These are phyloP conservation scores for Kuraishia cidri DNA, from an alignment of 805 yeast genomes.

Conservation along the genomic window DNA sequence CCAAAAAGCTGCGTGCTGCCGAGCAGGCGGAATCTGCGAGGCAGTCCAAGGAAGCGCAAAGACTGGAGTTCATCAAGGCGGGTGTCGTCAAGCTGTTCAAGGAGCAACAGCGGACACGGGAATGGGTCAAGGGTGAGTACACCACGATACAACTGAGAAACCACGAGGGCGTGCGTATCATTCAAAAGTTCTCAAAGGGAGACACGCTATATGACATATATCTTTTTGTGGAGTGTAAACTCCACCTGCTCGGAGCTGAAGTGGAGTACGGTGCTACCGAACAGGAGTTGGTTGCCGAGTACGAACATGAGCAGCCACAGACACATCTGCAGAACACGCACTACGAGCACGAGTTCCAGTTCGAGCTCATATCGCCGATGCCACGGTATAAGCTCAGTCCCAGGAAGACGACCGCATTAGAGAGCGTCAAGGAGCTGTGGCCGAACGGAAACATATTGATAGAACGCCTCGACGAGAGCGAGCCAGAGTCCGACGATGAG, in stretches of 20 bases:
- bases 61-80: conserved; percentile 12
- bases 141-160: conserved; percentile 43
- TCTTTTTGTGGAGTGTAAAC: conserved; percentile 34
- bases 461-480: conserved; percentile 11
- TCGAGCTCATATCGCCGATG: conserved; percentile 25
- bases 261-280: neutral
- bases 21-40: conserved; percentile 9
- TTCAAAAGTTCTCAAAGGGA: conserved; percentile 30
- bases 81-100: conserved; percentile 8
- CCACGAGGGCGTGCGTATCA: conserved; percentile 41
- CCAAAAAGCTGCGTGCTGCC: conserved; percentile 11
- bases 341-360: conserved; percentile 16
- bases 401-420: conserved; percentile 6
- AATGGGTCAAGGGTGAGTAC: conserved; percentile 18
- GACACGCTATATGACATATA: conserved; percentile 39
- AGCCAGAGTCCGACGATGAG: conserved; percentile 12
- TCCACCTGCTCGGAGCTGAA: conserved; percentile 11
- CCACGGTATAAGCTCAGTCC: conserved; percentile 21
- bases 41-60: conserved; percentile 8
- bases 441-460: conserved; percentile 26
- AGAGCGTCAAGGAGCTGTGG: conserved; percentile 21
- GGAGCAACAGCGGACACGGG: neutral
- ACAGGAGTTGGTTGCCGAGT: conserved; percentile 7
- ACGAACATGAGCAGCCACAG: conserved; percentile 1
- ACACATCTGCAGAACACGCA: conserved; percentile 2